Percentiles rank a stretch among this genome's conserved stretches.
These are phyloP conservation scores for Vitis amurensis DNA, from an alignment of 164 flowering plant species.

Conservation along the genomic window DNA sequence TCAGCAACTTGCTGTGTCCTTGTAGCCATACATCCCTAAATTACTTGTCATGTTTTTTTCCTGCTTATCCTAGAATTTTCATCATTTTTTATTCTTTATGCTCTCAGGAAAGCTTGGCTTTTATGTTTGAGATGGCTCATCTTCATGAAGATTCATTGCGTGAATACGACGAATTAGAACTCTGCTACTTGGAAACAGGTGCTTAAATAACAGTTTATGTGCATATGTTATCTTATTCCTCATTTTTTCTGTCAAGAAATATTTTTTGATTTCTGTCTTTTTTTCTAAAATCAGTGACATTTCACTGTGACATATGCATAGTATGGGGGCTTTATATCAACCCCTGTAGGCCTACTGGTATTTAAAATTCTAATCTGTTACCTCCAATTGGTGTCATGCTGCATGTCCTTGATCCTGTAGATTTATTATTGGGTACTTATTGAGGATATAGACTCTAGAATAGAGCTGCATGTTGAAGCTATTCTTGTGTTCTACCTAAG, in stretches of 20 bases:
- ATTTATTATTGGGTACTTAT: too few species aligned
- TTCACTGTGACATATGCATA: too few species aligned
- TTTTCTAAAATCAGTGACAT: neutral
- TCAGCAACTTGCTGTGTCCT: neutral
- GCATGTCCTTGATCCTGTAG: too few species aligned
- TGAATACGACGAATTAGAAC: conserved; percentile 95
- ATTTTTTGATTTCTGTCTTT: neutral
- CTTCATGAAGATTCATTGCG: conserved; percentile 96
- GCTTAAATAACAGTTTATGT: neutral
- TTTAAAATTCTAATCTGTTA: too few species aligned
- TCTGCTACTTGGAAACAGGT: conserved; percentile 96
- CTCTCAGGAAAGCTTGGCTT: conserved; percentile 95
- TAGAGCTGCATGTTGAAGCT: too few species aligned
- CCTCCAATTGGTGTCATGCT: too few species aligned
- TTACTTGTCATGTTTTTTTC: neutral
- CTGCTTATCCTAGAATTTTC: neutral
- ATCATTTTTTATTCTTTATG: conserved; percentile 5
- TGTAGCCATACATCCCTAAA: neutral
- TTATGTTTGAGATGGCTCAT: conserved; percentile 97
- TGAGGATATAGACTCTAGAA: too few species aligned
- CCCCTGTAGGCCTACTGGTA: too few species aligned
- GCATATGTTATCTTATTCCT: neutral
- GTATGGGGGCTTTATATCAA: too few species aligned
- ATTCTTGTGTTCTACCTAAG: too few species aligned
- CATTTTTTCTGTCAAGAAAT: neutral